A percentile compares a stretch with the other conserved stretches of the same genome.
Evolutionary conservation across 208 protist genomes (phyloP).

Genomic region (Crithidia expoeki): DNA sequence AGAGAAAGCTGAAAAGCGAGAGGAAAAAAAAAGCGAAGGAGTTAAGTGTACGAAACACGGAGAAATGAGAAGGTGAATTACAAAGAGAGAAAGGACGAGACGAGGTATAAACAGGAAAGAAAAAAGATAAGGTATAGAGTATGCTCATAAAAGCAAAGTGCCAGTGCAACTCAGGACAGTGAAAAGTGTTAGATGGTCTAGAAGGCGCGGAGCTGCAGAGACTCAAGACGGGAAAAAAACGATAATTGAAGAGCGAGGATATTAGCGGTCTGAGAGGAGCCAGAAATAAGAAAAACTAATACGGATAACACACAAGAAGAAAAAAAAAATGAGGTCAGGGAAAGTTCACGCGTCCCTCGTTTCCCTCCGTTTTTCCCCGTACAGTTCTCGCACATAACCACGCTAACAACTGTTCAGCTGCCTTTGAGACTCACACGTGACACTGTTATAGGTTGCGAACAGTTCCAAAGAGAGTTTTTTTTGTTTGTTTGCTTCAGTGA

Average conservation of each 20-base stretch:
- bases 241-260: neutral
- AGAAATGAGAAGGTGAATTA: conserved; percentile 4
- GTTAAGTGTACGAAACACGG: conserved; percentile 1
- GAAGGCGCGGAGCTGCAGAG: too few species aligned
- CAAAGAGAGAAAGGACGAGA: neutral
- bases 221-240: neutral
- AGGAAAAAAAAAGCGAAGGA: conserved; percentile 7
- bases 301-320: neutral
- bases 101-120: neutral
- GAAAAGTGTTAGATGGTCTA: too few species aligned
- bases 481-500: too few species aligned
- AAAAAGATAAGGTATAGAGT: neutral
- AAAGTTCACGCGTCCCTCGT: too few species aligned
- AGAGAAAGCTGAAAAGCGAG: conserved; percentile 6
- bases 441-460: too few species aligned
- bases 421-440: too few species aligned
- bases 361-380: too few species aligned
- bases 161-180: neutral
- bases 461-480: too few species aligned
- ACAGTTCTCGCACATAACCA: too few species aligned
- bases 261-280: neutral
- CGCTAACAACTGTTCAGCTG: too few species aligned
- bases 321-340: neutral
- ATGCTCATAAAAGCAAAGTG: neutral
- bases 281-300: conserved; percentile 1